Conservation (phyloP, 2,329 filamentous ascomycete species). For the Epichloe aotearoae region DNA sequence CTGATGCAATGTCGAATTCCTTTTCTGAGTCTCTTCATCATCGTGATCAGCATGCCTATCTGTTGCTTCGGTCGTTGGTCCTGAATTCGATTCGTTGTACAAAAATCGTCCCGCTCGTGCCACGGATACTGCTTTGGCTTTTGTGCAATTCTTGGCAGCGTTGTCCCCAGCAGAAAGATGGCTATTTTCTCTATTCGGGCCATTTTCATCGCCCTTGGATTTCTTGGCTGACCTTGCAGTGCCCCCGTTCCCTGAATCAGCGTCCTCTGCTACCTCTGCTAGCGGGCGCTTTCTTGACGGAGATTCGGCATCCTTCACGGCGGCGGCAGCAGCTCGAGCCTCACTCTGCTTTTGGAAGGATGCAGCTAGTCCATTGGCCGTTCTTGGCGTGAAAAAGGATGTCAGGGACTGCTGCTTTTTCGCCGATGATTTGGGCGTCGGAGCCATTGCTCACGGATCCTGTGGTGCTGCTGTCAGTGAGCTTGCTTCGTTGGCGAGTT, state of each 20-base stretch:
- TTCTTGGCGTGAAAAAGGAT: constrained; percentile 64
- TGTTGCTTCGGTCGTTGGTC: constrained; percentile 22
- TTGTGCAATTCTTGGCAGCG: background rate
- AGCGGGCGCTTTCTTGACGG: constrained; percentile 37
- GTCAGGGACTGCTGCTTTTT: constrained; percentile 76
- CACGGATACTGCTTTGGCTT: constrained; percentile 5
- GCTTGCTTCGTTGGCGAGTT: background rate
- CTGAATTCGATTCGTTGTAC: constrained; percentile 32
- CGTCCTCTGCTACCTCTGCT: constrained; percentile 35
- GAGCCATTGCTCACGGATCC: constrained; percentile 16
- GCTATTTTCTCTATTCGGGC: constrained; percentile 22
- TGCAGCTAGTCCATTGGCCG: constrained; percentile 32
- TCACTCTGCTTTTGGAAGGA: constrained; percentile 20
- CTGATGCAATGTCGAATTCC: constrained; percentile 61
- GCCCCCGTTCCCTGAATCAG: constrained; percentile 29
- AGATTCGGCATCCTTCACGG: constrained; percentile 15
- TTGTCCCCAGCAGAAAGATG: constrained; percentile 17
- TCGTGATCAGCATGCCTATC: constrained; percentile 34
- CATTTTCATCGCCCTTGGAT: constrained; percentile 22
- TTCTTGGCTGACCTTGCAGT: constrained; percentile 30
- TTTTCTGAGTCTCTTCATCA: constrained; percentile 37
- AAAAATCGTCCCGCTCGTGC: constrained; percentile 38
- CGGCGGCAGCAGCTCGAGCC: constrained; percentile 13
- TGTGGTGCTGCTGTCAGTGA: background rate
- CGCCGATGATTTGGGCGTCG: constrained; percentile 17